phyloP scores from a whole-genome alignment of 1,284 basidiomycete species.

The Rhizoctonia solani region DNA sequence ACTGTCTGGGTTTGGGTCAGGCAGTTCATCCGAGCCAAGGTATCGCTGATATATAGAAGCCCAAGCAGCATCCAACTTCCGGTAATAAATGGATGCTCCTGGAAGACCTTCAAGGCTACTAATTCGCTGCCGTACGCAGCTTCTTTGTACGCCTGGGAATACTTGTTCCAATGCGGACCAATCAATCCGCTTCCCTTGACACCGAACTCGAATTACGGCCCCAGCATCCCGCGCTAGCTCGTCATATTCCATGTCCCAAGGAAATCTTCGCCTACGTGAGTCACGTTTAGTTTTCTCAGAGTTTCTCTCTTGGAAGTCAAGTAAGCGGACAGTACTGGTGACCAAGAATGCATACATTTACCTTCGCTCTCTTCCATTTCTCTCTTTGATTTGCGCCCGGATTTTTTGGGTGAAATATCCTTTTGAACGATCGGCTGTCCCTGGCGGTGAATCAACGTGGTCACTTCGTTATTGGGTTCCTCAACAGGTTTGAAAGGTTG shows the following conservation, averaged over 20 bases:
- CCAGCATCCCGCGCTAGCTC: slow-evolving; percentile 84
- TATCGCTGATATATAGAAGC: slow-evolving; percentile 73
- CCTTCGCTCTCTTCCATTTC: not conserved
- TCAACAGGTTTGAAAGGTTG: not conserved
- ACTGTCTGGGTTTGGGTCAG: slow-evolving; percentile 71
- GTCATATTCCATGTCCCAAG: slow-evolving; percentile 84
- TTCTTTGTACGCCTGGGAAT: slow-evolving; percentile 71
- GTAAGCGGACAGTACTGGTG: too few relatives aligned
- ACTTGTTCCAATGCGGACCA: slow-evolving; percentile 75
- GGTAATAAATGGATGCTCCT: slow-evolving; percentile 73
- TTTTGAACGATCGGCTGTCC: slow-evolving; percentile 17
- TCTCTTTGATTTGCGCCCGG: slow-evolving; percentile 30
- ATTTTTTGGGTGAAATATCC: slow-evolving; percentile 15
- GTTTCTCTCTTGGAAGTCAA: too few relatives aligned
- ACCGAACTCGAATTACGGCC: slow-evolving; percentile 80
- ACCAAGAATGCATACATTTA: slow-evolving; percentile 14
- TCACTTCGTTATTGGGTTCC: not conserved
- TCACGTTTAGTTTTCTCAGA: too few relatives aligned
- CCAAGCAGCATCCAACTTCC: slow-evolving; percentile 82
- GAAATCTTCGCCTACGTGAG: slow-evolving; percentile 65
- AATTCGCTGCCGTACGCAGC: slow-evolving; percentile 68
- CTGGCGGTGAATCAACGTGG: slow-evolving; percentile 17
- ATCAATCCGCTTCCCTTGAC: slow-evolving; percentile 63
- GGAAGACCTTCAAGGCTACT: slow-evolving; percentile 59
- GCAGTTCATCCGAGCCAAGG: slow-evolving; percentile 66